phyloP scores from a whole-genome alignment of 352 stramenopile genomes.

The Phytophthora rubi region DNA sequence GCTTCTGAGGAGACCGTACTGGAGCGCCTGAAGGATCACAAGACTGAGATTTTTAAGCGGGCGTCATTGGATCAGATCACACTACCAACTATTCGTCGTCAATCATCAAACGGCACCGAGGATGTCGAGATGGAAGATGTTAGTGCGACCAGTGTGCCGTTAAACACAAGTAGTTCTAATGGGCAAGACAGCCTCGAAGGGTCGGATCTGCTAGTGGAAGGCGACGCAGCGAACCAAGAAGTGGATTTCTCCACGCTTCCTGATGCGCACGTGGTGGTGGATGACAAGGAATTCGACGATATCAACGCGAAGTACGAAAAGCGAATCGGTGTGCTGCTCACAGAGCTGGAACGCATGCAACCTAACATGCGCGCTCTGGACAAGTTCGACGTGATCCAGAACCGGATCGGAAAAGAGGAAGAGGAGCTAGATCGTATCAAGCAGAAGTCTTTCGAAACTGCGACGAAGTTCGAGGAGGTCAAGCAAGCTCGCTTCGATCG shows the following conservation, averaged over 20 bases:
- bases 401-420: conserved; percentile 80
- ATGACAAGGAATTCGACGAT: conserved; percentile 90
- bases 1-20: conserved; percentile 90
- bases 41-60: conserved; percentile 95
- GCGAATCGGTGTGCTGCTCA: conserved; percentile 65
- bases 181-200: conserved; percentile 33
- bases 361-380: conserved; percentile 97
- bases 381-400: conserved; percentile 88
- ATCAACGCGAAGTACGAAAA: conserved; percentile 75
- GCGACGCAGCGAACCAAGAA: conserved; percentile 52
- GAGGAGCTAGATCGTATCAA: conserved; percentile 81
- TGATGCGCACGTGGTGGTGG: conserved; percentile 67
- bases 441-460: conserved; percentile 61
- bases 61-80: conserved; percentile 95
- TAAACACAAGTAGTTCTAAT: not conserved
- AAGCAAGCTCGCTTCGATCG: conserved; percentile 75
- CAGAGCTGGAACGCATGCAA: conserved; percentile 94
- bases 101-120: conserved; percentile 33
- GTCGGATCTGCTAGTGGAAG: conserved; percentile 54
- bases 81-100: conserved; percentile 68
- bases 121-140: conserved; percentile 73
- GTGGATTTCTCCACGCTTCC: conserved; percentile 93
- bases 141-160: conserved; percentile 5
- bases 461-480: conserved; percentile 78
- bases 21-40: conserved; percentile 93